A percentile compares a stretch with the other conserved stretches of the same genome.
phyloP scores from a whole-genome alignment of 495 filamentous ascomycete species.

The Talaromyces wortmannii region DNA sequence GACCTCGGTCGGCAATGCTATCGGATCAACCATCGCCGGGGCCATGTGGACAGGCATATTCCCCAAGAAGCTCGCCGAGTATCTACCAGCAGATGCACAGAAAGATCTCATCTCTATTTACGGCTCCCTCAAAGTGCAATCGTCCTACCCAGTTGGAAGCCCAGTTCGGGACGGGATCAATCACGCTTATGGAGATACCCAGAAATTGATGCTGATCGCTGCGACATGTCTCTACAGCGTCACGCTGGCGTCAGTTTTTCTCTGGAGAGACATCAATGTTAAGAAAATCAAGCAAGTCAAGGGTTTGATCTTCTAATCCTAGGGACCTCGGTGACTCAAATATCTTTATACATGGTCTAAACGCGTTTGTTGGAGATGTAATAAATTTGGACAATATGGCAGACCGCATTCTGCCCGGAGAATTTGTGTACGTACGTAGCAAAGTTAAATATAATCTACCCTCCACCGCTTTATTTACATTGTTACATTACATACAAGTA shows the following conservation, averaged over 20 bases:
- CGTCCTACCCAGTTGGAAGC: constrained; percentile 44
- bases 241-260: neutral
- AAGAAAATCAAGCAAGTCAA: neutral
- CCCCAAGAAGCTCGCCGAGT: constrained; percentile 36
- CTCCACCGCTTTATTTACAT: neutral
- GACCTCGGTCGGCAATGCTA: constrained; percentile 53
- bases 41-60: constrained; percentile 64
- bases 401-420: no score
- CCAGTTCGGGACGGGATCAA: constrained; percentile 45
- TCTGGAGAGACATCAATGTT: neutral
- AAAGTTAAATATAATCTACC: neutral
- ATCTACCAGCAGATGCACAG: constrained; percentile 42
- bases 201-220: neutral
- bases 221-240: constrained; percentile 4
- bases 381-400: no score
- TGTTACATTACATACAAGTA: no score
- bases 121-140: constrained; percentile 36
- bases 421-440: no score
- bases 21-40: constrained; percentile 53
- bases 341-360: no score
- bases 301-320: neutral
- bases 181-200: constrained; percentile 44
- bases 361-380: no score
- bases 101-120: constrained; percentile 43
- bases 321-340: no score